These are phyloP conservation scores for Starmerella stigmatis DNA, from an alignment of 805 yeast genomes.

Conservation along the genomic window DNA sequence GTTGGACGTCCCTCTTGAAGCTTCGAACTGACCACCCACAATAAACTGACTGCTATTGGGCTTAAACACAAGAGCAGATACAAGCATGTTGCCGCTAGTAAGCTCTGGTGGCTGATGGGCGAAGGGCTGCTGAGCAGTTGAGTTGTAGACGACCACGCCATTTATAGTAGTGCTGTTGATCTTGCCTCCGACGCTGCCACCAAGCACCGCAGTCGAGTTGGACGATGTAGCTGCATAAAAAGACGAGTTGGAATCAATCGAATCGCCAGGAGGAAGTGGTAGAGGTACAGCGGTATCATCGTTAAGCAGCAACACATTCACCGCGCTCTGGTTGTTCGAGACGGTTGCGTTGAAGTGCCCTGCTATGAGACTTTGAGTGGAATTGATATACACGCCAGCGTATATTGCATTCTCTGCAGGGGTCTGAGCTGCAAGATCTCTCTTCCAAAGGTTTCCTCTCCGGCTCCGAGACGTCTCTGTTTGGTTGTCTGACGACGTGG, in stretches of 20 bases:
- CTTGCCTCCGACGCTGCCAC: conserved; percentile 8
- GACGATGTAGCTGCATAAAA: neutral
- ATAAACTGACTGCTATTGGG: conserved; percentile 14
- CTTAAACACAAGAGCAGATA: conserved; percentile 8
- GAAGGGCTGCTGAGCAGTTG: neutral
- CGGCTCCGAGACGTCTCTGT: too few relatives aligned
- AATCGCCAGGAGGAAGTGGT: neutral
- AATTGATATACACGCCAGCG: conserved; percentile 39
- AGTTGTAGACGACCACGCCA: conserved; percentile 8
- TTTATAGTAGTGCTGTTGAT: neutral
- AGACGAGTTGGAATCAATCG: neutral
- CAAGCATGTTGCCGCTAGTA: neutral
- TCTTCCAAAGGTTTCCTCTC: too few relatives aligned
- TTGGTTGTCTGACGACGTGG: neutral
- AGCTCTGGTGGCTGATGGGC: conserved; percentile 11
- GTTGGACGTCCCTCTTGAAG: neutral
- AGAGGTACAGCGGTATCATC: neutral
- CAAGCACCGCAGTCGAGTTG: conserved; percentile 22
- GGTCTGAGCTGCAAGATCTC: neutral
- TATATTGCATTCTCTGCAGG: conserved; percentile 19
- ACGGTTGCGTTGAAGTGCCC: conserved; percentile 42
- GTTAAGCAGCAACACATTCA: neutral
- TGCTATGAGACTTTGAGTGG: conserved; percentile 44
- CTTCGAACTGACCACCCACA: conserved; percentile 15
- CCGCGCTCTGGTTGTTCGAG: conserved; percentile 24